These are phyloP conservation scores for Odontarrhena argentea DNA, from an alignment of 345 rosid genomes.

Conservation along the genomic window DNA sequence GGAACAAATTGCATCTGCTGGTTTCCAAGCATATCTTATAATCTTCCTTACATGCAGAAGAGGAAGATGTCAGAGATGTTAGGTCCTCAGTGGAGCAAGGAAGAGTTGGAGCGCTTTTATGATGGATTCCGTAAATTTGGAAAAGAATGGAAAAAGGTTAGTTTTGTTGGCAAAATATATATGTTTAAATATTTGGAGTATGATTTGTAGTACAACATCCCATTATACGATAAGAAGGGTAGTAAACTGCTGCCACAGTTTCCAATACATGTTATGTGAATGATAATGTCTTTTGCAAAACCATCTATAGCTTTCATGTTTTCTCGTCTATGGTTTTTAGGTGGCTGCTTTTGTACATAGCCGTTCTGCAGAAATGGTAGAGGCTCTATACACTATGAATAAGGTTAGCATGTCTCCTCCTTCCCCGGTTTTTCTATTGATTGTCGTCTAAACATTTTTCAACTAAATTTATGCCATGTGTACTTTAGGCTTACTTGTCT, in stretches of 20 bases:
- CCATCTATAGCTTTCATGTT: constrained; percentile 8
- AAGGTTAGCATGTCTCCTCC: constrained; percentile 48
- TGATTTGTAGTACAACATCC: constrained; percentile 11
- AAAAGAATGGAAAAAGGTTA: constrained; percentile 80
- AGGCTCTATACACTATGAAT: constrained; percentile 76
- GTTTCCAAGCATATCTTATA: constrained; percentile 27
- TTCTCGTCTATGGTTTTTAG: constrained; percentile 46
- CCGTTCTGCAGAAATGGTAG: constrained; percentile 75
- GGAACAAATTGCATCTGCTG: background rate
- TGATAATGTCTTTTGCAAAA: constrained; percentile 25
- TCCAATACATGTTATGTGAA: constrained; percentile 2
- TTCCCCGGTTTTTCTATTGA: constrained; percentile 13
- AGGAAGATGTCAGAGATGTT: constrained; percentile 77
- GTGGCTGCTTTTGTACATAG: constrained; percentile 58
- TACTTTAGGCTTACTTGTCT: constrained; percentile 83
- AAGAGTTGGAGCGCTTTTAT: constrained; percentile 75
- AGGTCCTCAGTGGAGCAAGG: constrained; percentile 86
- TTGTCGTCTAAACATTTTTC: constrained; percentile 1
- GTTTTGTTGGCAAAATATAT: constrained; percentile 23
- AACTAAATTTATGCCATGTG: constrained; percentile 22
- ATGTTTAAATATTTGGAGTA: background rate
- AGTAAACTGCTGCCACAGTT: constrained; percentile 13
- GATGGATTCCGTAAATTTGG: constrained; percentile 77
- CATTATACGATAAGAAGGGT: constrained; percentile 4
- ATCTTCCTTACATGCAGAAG: constrained; percentile 52